A percentile compares a stretch with the other conserved stretches of the same genome.
Conservation (phyloP, 23 red algal species). For the Gracilariopsis chorda region DNA sequence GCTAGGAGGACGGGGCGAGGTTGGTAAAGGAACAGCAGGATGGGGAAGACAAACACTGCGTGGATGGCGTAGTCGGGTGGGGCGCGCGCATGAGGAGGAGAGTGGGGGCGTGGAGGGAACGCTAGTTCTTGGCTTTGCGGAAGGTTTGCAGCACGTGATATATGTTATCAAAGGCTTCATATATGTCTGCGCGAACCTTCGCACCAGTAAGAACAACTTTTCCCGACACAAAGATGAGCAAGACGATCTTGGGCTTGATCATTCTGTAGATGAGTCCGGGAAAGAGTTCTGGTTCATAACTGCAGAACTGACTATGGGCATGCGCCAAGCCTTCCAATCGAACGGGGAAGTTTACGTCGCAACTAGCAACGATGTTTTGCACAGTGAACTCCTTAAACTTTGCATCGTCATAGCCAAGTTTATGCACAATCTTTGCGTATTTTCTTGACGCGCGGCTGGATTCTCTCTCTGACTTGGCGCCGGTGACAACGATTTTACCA, state of each 20-base stretch:
- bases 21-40: no score
- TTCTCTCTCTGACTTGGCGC: conserved; percentile 87
- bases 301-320: conserved; percentile 90
- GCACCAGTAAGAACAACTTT: conserved; percentile 99
- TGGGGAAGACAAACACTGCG: no score
- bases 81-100: no score
- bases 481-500: conserved; percentile 98
- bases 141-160: conserved; percentile 90
- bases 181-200: conserved; percentile 86
- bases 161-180: conserved; percentile 93
- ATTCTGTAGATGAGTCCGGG: conserved; percentile 98
- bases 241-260: conserved; percentile 92
- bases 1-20: no score
- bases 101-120: background rate
- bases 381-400: conserved; percentile 98
- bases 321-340: conserved; percentile 93
- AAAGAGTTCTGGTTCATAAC: conserved; percentile 99
- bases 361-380: conserved; percentile 97
- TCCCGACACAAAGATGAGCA: conserved; percentile 99
- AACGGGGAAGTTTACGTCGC: conserved; percentile 94
- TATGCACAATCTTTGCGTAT: conserved; percentile 96
- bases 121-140: conserved; percentile 64
- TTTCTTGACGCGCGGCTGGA: conserved; percentile 87
- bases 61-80: no score
- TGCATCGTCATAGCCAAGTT: conserved; percentile 88